phyloP scores from a whole-genome alignment of 164 flowering plant genomes.

The Brasenia schreberi region DNA sequence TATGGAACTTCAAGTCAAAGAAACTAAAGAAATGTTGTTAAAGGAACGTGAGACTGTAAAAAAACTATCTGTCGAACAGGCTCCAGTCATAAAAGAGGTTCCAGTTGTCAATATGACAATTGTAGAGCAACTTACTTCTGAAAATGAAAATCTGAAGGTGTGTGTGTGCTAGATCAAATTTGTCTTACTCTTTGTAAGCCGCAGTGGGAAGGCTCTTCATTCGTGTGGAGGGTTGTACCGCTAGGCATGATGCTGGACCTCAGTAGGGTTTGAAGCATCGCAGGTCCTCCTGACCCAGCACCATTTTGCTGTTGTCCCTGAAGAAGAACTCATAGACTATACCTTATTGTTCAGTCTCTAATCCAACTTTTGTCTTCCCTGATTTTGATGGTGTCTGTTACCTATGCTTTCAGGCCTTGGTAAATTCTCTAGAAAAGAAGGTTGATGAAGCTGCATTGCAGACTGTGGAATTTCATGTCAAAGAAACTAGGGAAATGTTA shows the following conservation, averaged over 20 bases:
- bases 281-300: no score
- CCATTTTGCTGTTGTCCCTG: no score
- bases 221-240: no score
- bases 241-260: no score
- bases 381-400: neutral
- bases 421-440: constrained; percentile 71
- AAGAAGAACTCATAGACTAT: no score
- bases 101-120: constrained; percentile 52
- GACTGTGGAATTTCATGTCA: constrained; percentile 67
- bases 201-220: no score
- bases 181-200: no score
- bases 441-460: no score
- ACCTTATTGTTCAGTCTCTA: no score
- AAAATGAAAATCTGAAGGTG: constrained; percentile 86
- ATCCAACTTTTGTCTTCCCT: no score
- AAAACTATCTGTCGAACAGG: constrained; percentile 25
- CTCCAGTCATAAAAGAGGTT: constrained; percentile 58
- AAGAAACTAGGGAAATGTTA: constrained; percentile 57
- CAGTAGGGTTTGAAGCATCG: no score
- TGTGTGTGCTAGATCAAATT: no score
- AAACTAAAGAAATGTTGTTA: constrained; percentile 47
- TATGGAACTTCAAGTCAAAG: constrained; percentile 59
- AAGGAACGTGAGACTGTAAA: constrained; percentile 69
- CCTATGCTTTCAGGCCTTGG: constrained; percentile 30
- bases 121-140: constrained; percentile 53